Evolutionary conservation across 78 protist species (phyloP).

Genomic region (Speleostelium caveatum): DNA sequence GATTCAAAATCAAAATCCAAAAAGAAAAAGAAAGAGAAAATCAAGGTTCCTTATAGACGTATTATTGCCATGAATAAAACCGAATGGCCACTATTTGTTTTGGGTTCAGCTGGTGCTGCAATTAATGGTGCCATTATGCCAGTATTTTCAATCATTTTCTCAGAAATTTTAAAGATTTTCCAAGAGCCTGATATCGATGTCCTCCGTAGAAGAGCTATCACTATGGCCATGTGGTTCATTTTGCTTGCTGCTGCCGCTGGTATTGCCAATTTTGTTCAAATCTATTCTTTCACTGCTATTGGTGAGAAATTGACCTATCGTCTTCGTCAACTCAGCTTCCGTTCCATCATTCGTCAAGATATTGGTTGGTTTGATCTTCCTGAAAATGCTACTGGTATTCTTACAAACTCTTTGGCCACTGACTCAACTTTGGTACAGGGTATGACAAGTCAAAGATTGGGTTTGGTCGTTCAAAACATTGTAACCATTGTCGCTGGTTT

Average conservation of each 20-base stretch:
- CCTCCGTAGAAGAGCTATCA: background rate
- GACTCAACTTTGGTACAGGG: constrained; percentile 89
- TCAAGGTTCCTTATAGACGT: constrained; percentile 31
- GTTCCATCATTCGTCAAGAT: constrained; percentile 80
- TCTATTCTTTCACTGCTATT: constrained; percentile 42
- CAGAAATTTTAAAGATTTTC: constrained; percentile 54
- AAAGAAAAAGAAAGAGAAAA: constrained; percentile 35
- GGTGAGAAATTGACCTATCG: constrained; percentile 67
- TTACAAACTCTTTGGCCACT: constrained; percentile 83
- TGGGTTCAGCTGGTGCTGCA: constrained; percentile 40
- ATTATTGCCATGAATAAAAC: constrained; percentile 14
- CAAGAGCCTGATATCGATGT: constrained; percentile 2
- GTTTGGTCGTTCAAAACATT: constrained; percentile 58
- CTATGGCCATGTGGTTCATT: constrained; percentile 47
- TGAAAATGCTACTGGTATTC: constrained; percentile 75
- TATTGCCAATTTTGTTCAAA: constrained; percentile 64
- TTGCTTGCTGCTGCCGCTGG: constrained; percentile 40
- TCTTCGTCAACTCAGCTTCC: constrained; percentile 56
- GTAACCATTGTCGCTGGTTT: constrained; percentile 77
- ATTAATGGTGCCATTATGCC: constrained; percentile 80
- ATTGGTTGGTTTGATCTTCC: constrained; percentile 81
- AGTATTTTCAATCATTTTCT: constrained; percentile 61
- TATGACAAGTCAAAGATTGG: constrained; percentile 81
- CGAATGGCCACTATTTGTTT: constrained; percentile 60
- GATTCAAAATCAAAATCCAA: background rate